Evolutionary conservation across 306 rosid genomes (phyloP).

Genomic region (Amphicarpaea edgeworthii): DNA sequence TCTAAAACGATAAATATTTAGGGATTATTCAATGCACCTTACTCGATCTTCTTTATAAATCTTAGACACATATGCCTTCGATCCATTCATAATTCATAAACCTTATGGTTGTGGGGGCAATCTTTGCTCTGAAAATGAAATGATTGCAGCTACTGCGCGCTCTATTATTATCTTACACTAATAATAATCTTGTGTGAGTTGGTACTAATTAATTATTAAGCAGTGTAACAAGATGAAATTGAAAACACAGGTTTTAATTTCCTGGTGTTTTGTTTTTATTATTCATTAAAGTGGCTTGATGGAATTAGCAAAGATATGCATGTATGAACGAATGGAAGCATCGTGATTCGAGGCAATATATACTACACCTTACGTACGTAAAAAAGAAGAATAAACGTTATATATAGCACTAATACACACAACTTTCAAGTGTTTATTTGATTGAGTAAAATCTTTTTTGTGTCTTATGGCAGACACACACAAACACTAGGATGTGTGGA

Average conservation of each 20-base stretch:
- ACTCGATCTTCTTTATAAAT: not conserved
- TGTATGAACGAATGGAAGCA: slow-evolving; percentile 20
- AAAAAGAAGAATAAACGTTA: not conserved
- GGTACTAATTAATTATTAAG: slow-evolving; percentile 12
- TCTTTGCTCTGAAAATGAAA: slow-evolving; percentile 29
- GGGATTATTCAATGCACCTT: not conserved
- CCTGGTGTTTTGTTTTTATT: slow-evolving; percentile 21
- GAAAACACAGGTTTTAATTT: slow-evolving; percentile 27
- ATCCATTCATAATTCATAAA: slow-evolving; percentile 14
- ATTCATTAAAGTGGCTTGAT: not conserved
- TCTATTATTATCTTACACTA: not conserved
- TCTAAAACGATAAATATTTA: not conserved
- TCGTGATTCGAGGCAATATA: slow-evolving; percentile 5
- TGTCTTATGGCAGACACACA: slow-evolving; percentile 15
- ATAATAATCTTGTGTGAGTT: slow-evolving; percentile 30
- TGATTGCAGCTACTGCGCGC: slow-evolving; percentile 21
- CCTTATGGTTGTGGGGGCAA: not conserved
- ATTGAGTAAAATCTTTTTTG: slow-evolving; percentile 16
- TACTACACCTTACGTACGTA: not conserved
- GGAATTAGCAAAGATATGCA: slow-evolving; percentile 6
- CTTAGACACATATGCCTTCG: not conserved
- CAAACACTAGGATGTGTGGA: slow-evolving; percentile 19
- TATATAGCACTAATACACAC: not conserved
- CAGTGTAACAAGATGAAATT: not conserved
- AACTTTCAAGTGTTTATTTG: slow-evolving; percentile 6